These are phyloP conservation scores for Lasiosphaeria miniovina DNA, from an alignment of 495 filamentous ascomycete species.

Conservation along the genomic window DNA sequence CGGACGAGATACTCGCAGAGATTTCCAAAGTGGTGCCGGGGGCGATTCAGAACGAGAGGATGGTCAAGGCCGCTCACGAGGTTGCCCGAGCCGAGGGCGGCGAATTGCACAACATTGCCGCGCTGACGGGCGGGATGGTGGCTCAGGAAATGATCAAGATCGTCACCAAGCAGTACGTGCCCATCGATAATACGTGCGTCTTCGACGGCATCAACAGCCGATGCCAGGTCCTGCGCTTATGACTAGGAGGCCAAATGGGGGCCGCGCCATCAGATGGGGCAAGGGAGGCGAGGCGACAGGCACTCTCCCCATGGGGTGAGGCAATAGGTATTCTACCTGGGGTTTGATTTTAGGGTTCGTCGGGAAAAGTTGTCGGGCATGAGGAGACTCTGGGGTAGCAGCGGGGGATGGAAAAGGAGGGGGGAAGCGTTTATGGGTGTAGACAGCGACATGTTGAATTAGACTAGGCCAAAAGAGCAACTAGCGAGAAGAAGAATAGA, in stretches of 20 bases:
- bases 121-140: constrained; percentile 84
- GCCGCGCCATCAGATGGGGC: constrained; percentile 1
- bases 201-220: constrained; percentile 87
- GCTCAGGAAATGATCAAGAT: constrained; percentile 97
- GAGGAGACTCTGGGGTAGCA: not conserved
- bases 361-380: constrained; percentile 3
- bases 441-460: not conserved
- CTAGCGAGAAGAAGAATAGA: constrained; percentile 7
- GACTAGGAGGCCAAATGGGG: constrained; percentile 7
- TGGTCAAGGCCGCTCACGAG: constrained; percentile 58
- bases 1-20: constrained; percentile 41
- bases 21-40: constrained; percentile 43
- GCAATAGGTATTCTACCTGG: not conserved
- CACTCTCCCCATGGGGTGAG: not conserved
- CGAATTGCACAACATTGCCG: constrained; percentile 93
- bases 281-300: not conserved
- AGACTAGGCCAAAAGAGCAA: not conserved
- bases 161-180: constrained; percentile 93
- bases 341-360: not conserved
- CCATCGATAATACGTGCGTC: constrained; percentile 87
- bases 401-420: not conserved
- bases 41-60: constrained; percentile 40
- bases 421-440: not conserved
- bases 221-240: constrained; percentile 64
- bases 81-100: constrained; percentile 73